These are phyloP conservation scores for Epichloe sp. DNA, from an alignment of 2,329 filamentous ascomycete genomes.

Conservation along the genomic window DNA sequence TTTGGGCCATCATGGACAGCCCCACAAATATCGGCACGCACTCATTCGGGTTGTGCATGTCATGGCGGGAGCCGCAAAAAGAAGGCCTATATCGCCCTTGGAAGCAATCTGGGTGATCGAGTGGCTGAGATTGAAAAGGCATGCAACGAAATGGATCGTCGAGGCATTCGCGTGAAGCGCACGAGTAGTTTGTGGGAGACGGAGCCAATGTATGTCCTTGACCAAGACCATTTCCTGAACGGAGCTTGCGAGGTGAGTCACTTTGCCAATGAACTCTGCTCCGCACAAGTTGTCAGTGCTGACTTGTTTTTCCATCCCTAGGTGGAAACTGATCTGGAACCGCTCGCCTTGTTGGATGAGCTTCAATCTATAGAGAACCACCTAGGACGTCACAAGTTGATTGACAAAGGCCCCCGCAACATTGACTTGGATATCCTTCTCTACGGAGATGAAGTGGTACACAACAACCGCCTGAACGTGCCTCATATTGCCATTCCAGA, in stretches of 20 bases:
- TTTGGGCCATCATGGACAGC: background rate
- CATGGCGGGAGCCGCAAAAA: conserved; percentile 21
- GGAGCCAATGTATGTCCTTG: conserved; percentile 87
- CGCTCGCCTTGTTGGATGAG: conserved; percentile 62
- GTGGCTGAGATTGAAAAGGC: conserved; percentile 76
- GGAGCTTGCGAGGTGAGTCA: conserved; percentile 68
- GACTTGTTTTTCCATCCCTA: conserved; percentile 21
- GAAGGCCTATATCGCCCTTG: conserved; percentile 71
- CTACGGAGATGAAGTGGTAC: conserved; percentile 55
- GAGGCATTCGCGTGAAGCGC: conserved; percentile 58
- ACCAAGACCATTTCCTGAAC: conserved; percentile 83
- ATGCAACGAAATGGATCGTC: conserved; percentile 60
- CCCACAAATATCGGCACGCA: conserved; percentile 4
- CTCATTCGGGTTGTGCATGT: conserved; percentile 21
- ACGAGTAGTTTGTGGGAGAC: conserved; percentile 93
- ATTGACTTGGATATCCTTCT: conserved; percentile 90
- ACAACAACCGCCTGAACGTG: conserved; percentile 62
- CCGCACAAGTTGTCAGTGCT: background rate
- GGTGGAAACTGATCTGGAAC: conserved; percentile 69
- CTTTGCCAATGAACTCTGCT: background rate
- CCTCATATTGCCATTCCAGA: conserved; percentile 80
- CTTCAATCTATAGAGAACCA: conserved; percentile 73
- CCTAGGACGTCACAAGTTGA: conserved; percentile 67
- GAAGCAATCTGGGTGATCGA: conserved; percentile 84
- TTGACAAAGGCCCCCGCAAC: conserved; percentile 88